Evolutionary conservation across 2,329 filamentous ascomycete species (phyloP), one percentile per base, ranked within the genome.

Genomic region (Madurella mycetomatis): DNA sequence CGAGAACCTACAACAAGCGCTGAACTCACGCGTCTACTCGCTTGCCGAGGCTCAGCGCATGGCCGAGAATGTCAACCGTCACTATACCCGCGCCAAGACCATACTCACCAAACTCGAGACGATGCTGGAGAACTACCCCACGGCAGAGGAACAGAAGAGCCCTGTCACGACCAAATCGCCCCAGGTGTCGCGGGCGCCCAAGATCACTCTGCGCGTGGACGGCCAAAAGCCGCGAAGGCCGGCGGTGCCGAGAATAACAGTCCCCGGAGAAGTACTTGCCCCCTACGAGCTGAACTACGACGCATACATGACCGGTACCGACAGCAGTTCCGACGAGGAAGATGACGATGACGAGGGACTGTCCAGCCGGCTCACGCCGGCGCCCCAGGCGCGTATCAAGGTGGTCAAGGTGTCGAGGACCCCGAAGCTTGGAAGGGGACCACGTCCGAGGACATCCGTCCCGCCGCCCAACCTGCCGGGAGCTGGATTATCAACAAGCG

Each of bases 271-370:
- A 65, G 83, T 86, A 9, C 72, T 86, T 45, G 82, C 83, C 1
- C 83, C 83, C 0, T 85, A 85, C 62, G 83, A 86, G 52, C 69
- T 85, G 19, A 81, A 84, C 55, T 84, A 83, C 65, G 81, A 84
- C 49, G 73, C 76, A 0, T 82, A 77, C 55, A 80, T 72, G 45
- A 79, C 78, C 18, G 76, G 76, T 13, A 79, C 74, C 60, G 79
- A 81, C 17, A 75, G 76, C 40, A 80, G 76, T 65, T 79, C 76
- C 2, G 77, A 78, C 18, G 75, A 78, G 9, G 78, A 80, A 25
- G 74, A 74, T 15, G 74, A 78, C 12, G 67, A 70, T 1, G 60
- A 62, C 9, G 77, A 80, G 31, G 71, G 73, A 5, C 66, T 70
- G 19, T 69, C 72, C 2, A 61, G 30, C 37, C 67, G 66, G 60